These are phyloP conservation scores for Pythium brachiatum DNA, from an alignment of 352 stramenopile genomes.

Conservation along the genomic window DNA sequence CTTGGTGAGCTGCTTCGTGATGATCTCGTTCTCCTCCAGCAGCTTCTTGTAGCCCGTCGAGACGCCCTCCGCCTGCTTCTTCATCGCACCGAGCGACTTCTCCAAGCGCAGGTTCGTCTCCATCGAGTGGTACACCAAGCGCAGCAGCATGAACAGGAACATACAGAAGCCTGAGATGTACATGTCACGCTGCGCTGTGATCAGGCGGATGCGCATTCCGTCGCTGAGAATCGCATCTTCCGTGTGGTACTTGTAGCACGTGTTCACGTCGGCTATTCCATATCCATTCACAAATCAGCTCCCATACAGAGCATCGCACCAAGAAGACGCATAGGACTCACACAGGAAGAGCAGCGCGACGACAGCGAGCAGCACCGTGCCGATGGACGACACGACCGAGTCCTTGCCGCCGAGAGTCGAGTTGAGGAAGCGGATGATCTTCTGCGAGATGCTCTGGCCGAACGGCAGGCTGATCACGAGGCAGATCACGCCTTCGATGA, in stretches of 20 bases:
- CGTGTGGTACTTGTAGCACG: conserved; percentile 67
- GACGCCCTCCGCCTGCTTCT: conserved; percentile 73
- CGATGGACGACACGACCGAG: conserved; percentile 42
- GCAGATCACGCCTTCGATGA: conserved; percentile 44
- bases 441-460: conserved; percentile 53
- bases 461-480: conserved; percentile 55
- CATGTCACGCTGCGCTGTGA: conserved; percentile 79
- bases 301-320: neutral
- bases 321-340: conserved; percentile 31
- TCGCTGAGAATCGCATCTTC: conserved; percentile 56
- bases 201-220: conserved; percentile 74
- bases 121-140: conserved; percentile 71
- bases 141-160: conserved; percentile 80
- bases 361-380: conserved; percentile 51
- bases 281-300: neutral
- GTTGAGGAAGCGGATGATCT: conserved; percentile 58
- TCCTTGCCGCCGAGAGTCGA: conserved; percentile 40
- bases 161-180: conserved; percentile 86
- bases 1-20: conserved; percentile 68
- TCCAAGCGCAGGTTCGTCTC: conserved; percentile 67
- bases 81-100: conserved; percentile 68
- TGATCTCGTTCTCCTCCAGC: conserved; percentile 64
- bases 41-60: conserved; percentile 63
- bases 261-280: conserved; percentile 63
- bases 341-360: conserved; percentile 73